These are phyloP conservation scores for Boletellus sp. DNA, from an alignment of 1,284 basidiomycete species.

Conservation along the genomic window DNA sequence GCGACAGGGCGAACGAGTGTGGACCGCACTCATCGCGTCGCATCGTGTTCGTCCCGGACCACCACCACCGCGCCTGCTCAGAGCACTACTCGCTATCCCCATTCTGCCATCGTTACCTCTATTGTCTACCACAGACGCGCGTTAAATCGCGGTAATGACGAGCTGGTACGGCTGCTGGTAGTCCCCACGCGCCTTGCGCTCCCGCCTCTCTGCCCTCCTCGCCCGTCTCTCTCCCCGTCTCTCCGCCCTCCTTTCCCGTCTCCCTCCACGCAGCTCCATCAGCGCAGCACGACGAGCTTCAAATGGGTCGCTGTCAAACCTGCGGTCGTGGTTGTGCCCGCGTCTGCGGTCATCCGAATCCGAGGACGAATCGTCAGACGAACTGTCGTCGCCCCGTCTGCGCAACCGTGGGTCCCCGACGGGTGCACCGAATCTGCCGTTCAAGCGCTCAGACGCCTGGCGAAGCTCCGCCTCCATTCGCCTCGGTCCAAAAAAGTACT, in stretches of 20 bases:
- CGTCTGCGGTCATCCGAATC: conserved; percentile 9
- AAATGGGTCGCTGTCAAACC: no score
- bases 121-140: no score
- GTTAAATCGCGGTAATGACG: conserved; percentile 8
- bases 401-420: conserved; percentile 15
- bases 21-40: no score
- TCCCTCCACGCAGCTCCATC: not conserved
- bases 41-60: no score
- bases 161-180: conserved; percentile 22
- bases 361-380: conserved; percentile 9
- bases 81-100: no score
- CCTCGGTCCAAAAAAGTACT: conserved; percentile 34
- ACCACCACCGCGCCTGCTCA: no score
- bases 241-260: conserved; percentile 4
- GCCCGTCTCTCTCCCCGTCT: conserved; percentile 8
- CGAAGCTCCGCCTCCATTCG: conserved; percentile 29
- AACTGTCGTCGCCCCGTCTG: not conserved
- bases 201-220: conserved; percentile 12
- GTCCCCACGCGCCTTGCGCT: conserved; percentile 17
- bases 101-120: no score
- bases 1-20: not conserved
- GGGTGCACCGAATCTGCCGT: conserved; percentile 21
- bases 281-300: no score
- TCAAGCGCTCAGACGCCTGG: conserved; percentile 29
- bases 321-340: not conserved